A percentile compares a stretch with the other conserved stretches of the same genome.
phyloP scores from a whole-genome alignment of 495 filamentous ascomycete genomes.

The Neurospora hispaniola region DNA sequence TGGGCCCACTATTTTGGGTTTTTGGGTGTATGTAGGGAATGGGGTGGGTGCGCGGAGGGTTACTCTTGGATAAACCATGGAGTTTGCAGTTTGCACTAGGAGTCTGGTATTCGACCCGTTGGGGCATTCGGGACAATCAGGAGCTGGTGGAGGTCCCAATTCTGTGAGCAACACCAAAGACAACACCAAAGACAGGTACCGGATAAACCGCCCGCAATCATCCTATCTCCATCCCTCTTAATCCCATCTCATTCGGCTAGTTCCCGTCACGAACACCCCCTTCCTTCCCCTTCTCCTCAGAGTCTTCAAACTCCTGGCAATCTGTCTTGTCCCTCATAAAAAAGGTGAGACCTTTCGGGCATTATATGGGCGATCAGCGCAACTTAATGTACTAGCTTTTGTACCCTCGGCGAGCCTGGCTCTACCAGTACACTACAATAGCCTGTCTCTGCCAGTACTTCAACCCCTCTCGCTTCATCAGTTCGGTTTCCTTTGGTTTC shows the following conservation, averaged over 20 bases:
- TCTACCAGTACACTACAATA: not conserved
- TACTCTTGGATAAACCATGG: too few species aligned
- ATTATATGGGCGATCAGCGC: too few species aligned
- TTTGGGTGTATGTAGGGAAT: too few species aligned
- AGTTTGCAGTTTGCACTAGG: not conserved
- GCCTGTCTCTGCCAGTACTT: not conserved
- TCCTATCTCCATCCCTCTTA: too few species aligned
- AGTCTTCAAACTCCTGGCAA: not conserved
- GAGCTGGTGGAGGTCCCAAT: not conserved
- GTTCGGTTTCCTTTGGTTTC: too few species aligned
- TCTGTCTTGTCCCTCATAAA: too few species aligned
- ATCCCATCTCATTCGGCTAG: not conserved
- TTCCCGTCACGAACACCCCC: not conserved
- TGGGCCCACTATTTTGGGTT: too few species aligned
- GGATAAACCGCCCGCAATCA: not conserved
- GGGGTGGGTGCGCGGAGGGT: too few species aligned
- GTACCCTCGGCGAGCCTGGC: too few species aligned
- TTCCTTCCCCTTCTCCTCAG: not conserved
- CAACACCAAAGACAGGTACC: too few species aligned
- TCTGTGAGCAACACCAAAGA: not conserved
- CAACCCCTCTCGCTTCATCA: not conserved
- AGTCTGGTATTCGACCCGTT: not conserved
- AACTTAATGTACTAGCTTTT: too few species aligned
- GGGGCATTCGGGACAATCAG: not conserved
- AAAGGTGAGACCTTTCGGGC: too few species aligned